A percentile compares a stretch with the other conserved stretches of the same genome.
These are phyloP conservation scores for Sonneratia caseolaris DNA, from an alignment of 345 rosid genomes.

Conservation along the genomic window DNA sequence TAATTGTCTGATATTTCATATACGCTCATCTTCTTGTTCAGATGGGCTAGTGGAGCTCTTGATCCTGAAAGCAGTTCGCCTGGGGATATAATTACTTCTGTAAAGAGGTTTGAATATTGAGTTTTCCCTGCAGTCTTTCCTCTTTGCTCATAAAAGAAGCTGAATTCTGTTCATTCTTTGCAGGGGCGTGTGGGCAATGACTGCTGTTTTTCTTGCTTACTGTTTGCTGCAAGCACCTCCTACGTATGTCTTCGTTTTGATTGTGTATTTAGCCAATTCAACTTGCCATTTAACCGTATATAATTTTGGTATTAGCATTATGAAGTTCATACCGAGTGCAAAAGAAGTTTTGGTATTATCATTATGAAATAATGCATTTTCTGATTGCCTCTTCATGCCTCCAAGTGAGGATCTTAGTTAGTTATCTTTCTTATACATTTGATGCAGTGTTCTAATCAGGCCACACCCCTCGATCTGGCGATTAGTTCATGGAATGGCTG, in stretches of 20 bases:
- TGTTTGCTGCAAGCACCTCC: slow-evolving; percentile 98
- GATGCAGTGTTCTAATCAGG: slow-evolving; percentile 75
- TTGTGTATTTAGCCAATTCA: neutral
- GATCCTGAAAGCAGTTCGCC: slow-evolving; percentile 58
- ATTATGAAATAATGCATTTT: too few species aligned
- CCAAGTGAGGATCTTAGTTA: too few species aligned
- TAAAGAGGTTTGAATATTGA: slow-evolving; percentile 53
- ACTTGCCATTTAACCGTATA: neutral
- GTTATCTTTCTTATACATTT: slow-evolving; percentile 5
- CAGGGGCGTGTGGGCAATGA: slow-evolving; percentile 98
- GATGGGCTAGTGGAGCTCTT: slow-evolving; percentile 98
- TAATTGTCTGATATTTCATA: neutral
- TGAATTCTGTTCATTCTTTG: slow-evolving; percentile 14
- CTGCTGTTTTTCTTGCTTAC: slow-evolving; percentile 94
- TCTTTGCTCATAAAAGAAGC: neutral
- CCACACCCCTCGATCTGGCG: slow-evolving; percentile 99
- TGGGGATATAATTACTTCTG: slow-evolving; percentile 75
- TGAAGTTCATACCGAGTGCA: too few species aligned
- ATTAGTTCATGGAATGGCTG: slow-evolving; percentile 97
- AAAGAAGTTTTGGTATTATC: too few species aligned
- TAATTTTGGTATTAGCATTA: neutral
- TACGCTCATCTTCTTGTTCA: slow-evolving; percentile 12
- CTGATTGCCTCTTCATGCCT: too few species aligned
- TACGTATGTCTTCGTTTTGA: slow-evolving; percentile 36
- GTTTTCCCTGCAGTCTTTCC: neutral